Base-by-base conservation (phyloP, 2,329 filamentous ascomycete species). In the Dothistroma pini region DNA sequence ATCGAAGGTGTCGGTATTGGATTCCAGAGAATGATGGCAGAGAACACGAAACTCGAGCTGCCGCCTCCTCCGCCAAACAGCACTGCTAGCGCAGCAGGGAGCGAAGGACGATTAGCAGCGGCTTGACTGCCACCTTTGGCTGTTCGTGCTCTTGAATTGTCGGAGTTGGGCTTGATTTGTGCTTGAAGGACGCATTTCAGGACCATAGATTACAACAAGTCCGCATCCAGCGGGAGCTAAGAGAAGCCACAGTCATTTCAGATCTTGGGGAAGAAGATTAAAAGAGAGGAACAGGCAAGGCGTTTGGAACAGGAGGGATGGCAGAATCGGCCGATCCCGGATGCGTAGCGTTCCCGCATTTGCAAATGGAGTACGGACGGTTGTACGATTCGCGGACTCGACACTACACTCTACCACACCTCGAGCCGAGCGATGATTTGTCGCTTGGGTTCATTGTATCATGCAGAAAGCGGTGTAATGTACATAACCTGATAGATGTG, bases 1-100 rank as follows among this genome's bases (percentile, higher is more conserved):
- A 97, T 99, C 66, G 93, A 99, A 78, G 93, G 95, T 71, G 95
- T 97, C 58, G 93, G 93, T 70, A 97, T 99, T 74, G 93, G 90
- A 9, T 93, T 97, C 80, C 89, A 92, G 77, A 88, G 93, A 77
- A 92, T 96, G 89, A 90, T 96, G 85, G 90, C 93, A 38, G 90
- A 92, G 66, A 89, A 88, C 76, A 96, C 91, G 66, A 89, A 89
- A 79, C 80, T 96, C 70, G 91, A 96, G 65, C 69, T 78, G 19
- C 80, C 79, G 11, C 79, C 79, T 47, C 78, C 79, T 58, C 79
- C 78, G 32, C 76, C 78, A 44, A 67, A 60, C 53, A 56, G 41
- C 58, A 63, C 47, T 32, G 56, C 59, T 32, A 61, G 59, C 29
- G 54, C 58, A 48, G 51, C 53, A 19, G 70, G 70, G 12, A 70